Evolutionary conservation across 2,329 filamentous ascomycete species (phyloP).

Genomic region (Chaetothyriales sp.): DNA sequence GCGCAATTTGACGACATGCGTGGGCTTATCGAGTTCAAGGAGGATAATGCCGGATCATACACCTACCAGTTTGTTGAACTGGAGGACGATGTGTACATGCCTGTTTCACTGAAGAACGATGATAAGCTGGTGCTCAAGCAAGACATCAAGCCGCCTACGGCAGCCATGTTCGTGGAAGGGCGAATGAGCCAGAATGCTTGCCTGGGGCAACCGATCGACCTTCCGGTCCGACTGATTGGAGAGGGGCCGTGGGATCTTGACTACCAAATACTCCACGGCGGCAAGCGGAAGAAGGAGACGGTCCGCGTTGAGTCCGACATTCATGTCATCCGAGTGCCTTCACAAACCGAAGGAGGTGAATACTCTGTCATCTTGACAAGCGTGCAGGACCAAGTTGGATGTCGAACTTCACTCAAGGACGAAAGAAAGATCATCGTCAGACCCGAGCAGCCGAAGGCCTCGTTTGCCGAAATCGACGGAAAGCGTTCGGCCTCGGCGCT

Average conservation of each 20-base stretch:
- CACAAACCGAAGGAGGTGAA: conserved; percentile 68
- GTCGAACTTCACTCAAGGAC: conserved; percentile 73
- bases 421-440: conserved; percentile 76
- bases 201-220: conserved; percentile 64
- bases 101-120: conserved; percentile 40
- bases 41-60: conserved; percentile 68
- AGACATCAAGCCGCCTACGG: conserved; percentile 83
- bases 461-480: conserved; percentile 75
- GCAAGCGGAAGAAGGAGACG: conserved; percentile 60
- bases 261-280: conserved; percentile 84
- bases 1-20: conserved; percentile 57
- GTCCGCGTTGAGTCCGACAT: conserved; percentile 49
- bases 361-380: conserved; percentile 77
- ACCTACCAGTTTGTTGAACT: conserved; percentile 73
- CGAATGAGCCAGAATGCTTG: conserved; percentile 53
- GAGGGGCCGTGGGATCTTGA: conserved; percentile 80
- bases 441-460: conserved; percentile 72
- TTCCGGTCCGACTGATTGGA: conserved; percentile 62
- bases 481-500: conserved; percentile 61
- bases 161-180: conserved; percentile 52
- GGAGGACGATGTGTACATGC: conserved; percentile 67
- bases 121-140: conserved; percentile 56
- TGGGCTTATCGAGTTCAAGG: conserved; percentile 72
- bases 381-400: conserved; percentile 73
- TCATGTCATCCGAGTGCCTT: conserved; percentile 62